phyloP scores from a whole-genome alignment of 1,139 yeast genomes.

The Hyphopichia khmerensis region DNA sequence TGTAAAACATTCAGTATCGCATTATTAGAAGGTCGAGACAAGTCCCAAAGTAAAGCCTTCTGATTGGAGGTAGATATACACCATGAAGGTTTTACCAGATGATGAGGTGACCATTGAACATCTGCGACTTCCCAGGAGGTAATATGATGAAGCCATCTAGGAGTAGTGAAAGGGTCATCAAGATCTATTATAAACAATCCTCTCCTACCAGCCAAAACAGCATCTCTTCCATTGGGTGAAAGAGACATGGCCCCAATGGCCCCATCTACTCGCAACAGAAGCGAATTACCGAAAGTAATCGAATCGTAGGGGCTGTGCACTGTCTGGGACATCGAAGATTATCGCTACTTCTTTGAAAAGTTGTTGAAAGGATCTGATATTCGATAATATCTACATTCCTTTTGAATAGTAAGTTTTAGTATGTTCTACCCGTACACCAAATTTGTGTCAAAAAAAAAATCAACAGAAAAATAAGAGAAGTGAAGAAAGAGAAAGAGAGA shows the following conservation, averaged over 20 bases:
- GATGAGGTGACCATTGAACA: slow-evolving; percentile 95
- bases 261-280: slow-evolving; percentile 85
- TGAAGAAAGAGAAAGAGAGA: background rate
- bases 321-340: slow-evolving; percentile 6
- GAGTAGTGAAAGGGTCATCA: slow-evolving; percentile 94
- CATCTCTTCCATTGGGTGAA: slow-evolving; percentile 91
- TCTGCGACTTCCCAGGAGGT: slow-evolving; percentile 99
- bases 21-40: slow-evolving; percentile 68
- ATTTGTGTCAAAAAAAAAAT: too few relatives aligned
- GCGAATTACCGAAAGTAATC: slow-evolving; percentile 71
- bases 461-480: too few relatives aligned
- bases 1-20: slow-evolving; percentile 88
- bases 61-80: slow-evolving; percentile 93
- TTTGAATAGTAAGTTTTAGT: too few relatives aligned
- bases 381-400: too few relatives aligned
- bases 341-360: too few relatives aligned
- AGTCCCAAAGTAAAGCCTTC: slow-evolving; percentile 92
- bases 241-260: slow-evolving; percentile 93
- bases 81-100: slow-evolving; percentile 80
- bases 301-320: slow-evolving; percentile 31
- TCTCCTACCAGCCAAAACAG: slow-evolving; percentile 84
- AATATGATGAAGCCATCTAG: slow-evolving; percentile 86
- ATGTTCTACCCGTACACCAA: too few relatives aligned
- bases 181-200: slow-evolving; percentile 89
- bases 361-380: too few relatives aligned